phyloP scores from a whole-genome alignment of 1,139 yeast species.

The Protomyces pachydermus region DNA sequence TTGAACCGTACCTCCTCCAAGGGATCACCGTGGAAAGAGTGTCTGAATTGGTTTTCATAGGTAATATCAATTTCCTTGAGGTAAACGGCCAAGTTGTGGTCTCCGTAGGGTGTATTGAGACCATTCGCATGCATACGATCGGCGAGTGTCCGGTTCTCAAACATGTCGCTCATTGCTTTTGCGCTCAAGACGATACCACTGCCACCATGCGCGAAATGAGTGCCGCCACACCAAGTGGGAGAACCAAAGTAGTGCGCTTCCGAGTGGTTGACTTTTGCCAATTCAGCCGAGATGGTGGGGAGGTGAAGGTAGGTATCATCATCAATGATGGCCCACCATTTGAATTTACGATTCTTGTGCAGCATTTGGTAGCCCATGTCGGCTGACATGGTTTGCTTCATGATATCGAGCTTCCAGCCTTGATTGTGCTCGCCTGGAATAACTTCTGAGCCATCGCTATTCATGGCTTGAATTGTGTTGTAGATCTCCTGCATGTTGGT shows the following conservation, averaged over 20 bases:
- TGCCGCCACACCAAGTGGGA: neutral
- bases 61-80: slow-evolving; percentile 32
- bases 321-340: slow-evolving; percentile 43
- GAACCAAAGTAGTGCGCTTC: slow-evolving; percentile 33
- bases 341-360: slow-evolving; percentile 22
- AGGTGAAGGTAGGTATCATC: slow-evolving; percentile 40
- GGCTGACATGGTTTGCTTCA: slow-evolving; percentile 12
- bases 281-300: slow-evolving; percentile 36
- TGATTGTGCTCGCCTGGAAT: slow-evolving; percentile 1
- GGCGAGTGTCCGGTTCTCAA: slow-evolving; percentile 33
- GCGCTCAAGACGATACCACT: slow-evolving; percentile 41
- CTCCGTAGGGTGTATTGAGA: slow-evolving; percentile 40
- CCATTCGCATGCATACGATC: slow-evolving; percentile 35
- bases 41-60: slow-evolving; percentile 18
- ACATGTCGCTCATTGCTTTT: slow-evolving; percentile 37
- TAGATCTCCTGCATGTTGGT: neutral
- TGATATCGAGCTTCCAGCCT: slow-evolving; percentile 16
- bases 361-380: slow-evolving; percentile 17
- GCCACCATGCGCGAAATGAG: slow-evolving; percentile 42
- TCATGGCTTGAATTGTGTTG: neutral
- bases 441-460: neutral
- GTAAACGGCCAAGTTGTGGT: slow-evolving; percentile 38
- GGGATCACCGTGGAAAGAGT: slow-evolving; percentile 6
- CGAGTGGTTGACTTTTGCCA: slow-evolving; percentile 35
- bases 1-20: slow-evolving; percentile 22